Evolutionary conservation across 2,329 filamentous ascomycete species (phyloP).

Genomic region (Ceratocystis destructans): DNA sequence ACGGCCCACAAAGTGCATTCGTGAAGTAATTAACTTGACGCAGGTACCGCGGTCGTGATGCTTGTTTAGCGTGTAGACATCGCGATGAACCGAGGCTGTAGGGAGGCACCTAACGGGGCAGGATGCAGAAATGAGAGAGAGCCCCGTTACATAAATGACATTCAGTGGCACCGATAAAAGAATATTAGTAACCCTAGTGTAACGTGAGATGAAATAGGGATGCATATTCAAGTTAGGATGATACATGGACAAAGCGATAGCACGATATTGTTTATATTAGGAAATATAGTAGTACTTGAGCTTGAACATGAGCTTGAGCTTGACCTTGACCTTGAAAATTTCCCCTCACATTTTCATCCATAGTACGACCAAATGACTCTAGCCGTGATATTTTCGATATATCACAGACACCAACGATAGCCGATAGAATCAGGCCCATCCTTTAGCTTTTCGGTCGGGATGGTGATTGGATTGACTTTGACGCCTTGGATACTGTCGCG

Average conservation of each 20-base stretch:
- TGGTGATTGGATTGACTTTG: constrained; percentile 32
- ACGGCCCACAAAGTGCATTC: background rate
- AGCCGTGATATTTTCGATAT: constrained; percentile 38
- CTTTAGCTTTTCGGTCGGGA: constrained; percentile 36
- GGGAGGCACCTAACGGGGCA: constrained; percentile 8
- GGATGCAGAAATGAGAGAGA: background rate
- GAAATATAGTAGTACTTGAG: background rate
- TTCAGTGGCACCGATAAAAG: background rate
- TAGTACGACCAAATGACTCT: background rate
- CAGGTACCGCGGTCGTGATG: constrained; percentile 1
- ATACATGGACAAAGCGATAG: background rate
- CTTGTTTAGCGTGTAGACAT: constrained; percentile 3
- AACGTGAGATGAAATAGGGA: background rate
- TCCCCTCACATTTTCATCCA: too few species aligned
- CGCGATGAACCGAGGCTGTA: constrained; percentile 17
- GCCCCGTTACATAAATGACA: background rate
- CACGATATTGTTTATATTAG: background rate
- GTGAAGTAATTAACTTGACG: background rate
- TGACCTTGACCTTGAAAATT: background rate
- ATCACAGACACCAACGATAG: constrained; percentile 38
- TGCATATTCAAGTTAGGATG: background rate
- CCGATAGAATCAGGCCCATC: constrained; percentile 35
- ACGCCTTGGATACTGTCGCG: constrained; percentile 41
- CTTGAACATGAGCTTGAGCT: background rate
- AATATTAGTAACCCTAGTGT: background rate